These are phyloP conservation scores for Prillingera fragicola DNA, from an alignment of 1,284 basidiomycete genomes.

Conservation along the genomic window DNA sequence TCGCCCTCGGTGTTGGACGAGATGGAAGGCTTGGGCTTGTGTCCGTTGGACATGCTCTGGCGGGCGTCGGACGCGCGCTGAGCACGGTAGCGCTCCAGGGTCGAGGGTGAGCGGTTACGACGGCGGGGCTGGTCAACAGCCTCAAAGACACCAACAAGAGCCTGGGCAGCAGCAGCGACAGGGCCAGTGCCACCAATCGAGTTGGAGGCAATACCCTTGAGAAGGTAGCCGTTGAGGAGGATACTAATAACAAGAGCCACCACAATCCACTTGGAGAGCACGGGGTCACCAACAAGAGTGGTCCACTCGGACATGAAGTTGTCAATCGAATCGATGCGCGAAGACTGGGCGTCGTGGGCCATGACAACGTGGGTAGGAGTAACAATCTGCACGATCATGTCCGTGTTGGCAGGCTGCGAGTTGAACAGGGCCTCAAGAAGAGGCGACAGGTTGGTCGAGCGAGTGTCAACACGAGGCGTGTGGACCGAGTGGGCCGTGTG, in stretches of 20 bases:
- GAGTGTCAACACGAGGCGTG: conserved; percentile 38
- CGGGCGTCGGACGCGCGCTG: conserved; percentile 12
- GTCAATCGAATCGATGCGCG: conserved; percentile 58
- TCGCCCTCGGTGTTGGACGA: conserved; percentile 14
- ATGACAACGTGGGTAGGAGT: conserved; percentile 61
- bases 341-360: conserved; percentile 23
- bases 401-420: conserved; percentile 48
- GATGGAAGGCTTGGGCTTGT: neutral
- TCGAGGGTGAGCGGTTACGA: conserved; percentile 13
- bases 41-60: conserved; percentile 7
- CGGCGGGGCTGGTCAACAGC: conserved; percentile 14
- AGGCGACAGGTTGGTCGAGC: conserved; percentile 55
- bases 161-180: conserved; percentile 50
- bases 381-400: conserved; percentile 65
- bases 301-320: conserved; percentile 93
- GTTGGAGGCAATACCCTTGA: conserved; percentile 62
- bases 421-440: conserved; percentile 59
- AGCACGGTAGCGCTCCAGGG: conserved; percentile 9
- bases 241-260: conserved; percentile 80
- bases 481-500: conserved; percentile 48
- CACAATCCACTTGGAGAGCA: conserved; percentile 94
- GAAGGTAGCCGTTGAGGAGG: conserved; percentile 85
- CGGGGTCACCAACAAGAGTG: conserved; percentile 86
- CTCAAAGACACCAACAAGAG: conserved; percentile 48
- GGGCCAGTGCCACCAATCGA: conserved; percentile 48